Conservation (phyloP, 2,329 filamentous ascomycete species). For the Cytospora leucostoma region DNA sequence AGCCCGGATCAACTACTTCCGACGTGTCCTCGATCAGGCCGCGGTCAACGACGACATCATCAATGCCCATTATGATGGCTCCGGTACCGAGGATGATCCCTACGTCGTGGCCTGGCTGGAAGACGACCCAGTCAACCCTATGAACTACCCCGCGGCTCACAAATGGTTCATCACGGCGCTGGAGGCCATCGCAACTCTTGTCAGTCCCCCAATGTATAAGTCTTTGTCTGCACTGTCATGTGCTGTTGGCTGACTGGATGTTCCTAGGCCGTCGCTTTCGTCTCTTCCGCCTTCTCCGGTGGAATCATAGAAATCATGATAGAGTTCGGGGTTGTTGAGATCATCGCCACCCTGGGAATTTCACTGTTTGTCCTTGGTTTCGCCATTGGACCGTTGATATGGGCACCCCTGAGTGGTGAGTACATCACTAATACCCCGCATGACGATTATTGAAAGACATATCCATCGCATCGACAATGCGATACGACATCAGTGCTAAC, state of each 20-base stretch:
- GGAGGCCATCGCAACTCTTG: conserved; percentile 20
- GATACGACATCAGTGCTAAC: conserved; percentile 37
- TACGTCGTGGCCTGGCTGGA: conserved; percentile 54
- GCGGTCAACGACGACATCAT: conserved; percentile 16
- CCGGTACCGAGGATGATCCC: conserved; percentile 56
- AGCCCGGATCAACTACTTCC: conserved; percentile 17
- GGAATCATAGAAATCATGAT: conserved; percentile 51
- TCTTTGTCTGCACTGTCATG: neutral
- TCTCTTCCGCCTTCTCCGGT: conserved; percentile 63
- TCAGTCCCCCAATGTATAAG: neutral
- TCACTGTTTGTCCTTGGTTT: conserved; percentile 66
- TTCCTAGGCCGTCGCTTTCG: conserved; percentile 55
- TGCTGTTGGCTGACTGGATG: neutral
- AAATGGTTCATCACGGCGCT: conserved; percentile 26
- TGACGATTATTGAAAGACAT: too few species aligned
- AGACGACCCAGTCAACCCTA: conserved; percentile 57
- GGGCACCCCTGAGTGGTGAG: conserved; percentile 56
- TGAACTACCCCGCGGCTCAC: conserved; percentile 40
- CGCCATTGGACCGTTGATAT: conserved; percentile 62
- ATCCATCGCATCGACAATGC: too few species aligned
- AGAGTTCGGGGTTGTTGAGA: conserved; percentile 49
- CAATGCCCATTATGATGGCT: conserved; percentile 40
- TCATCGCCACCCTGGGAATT: conserved; percentile 58
- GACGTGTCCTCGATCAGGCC: neutral
- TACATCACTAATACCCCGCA: too few species aligned